Percentiles rank a stretch among this genome's conserved stretches.
Evolutionary conservation across 1,139 yeast species (phyloP).

Genomic region (Nakaseomyces kungkrabaensis): DNA sequence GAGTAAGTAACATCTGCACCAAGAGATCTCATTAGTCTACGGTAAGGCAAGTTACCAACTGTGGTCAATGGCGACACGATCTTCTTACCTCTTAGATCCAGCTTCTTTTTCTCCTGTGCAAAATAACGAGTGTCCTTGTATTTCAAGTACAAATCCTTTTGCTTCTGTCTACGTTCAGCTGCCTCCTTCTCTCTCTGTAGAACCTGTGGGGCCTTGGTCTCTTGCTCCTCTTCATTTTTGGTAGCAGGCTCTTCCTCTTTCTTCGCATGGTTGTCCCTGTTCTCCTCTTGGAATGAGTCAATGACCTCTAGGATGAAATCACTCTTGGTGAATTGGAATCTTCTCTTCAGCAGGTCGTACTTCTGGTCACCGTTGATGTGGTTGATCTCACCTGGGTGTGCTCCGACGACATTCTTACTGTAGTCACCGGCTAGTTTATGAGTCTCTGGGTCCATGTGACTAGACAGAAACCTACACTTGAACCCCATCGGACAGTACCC

Average conservation of each 20-base stretch:
- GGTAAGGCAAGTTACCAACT: slow-evolving; percentile 91
- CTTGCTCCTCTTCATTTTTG: slow-evolving; percentile 7
- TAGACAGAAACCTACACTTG: slow-evolving; percentile 81
- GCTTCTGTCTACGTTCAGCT: slow-evolving; percentile 30
- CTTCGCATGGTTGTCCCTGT: slow-evolving; percentile 27
- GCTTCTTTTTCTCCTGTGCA: slow-evolving; percentile 67
- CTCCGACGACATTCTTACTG: not conserved
- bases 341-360: slow-evolving; percentile 50
- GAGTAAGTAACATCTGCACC: slow-evolving; percentile 93
- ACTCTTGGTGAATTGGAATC: slow-evolving; percentile 47
- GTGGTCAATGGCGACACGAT: slow-evolving; percentile 94
- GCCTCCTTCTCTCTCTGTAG: slow-evolving; percentile 19
- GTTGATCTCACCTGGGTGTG: slow-evolving; percentile 48
- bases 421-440: slow-evolving; percentile 34
- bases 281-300: slow-evolving; percentile 40
- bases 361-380: slow-evolving; percentile 46
- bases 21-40: slow-evolving; percentile 80
- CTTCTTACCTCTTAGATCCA: slow-evolving; percentile 63
- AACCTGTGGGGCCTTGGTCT: slow-evolving; percentile 20
- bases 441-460: slow-evolving; percentile 52
- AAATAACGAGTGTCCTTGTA: slow-evolving; percentile 72
- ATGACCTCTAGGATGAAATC: slow-evolving; percentile 46
- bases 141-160: slow-evolving; percentile 34
- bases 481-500: slow-evolving; percentile 91
- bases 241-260: slow-evolving; percentile 15